Evolutionary conservation across 1,284 basidiomycete species (phyloP), one percentile per base, ranked within the genome.

Genomic region (Moniliophthora roreri): DNA sequence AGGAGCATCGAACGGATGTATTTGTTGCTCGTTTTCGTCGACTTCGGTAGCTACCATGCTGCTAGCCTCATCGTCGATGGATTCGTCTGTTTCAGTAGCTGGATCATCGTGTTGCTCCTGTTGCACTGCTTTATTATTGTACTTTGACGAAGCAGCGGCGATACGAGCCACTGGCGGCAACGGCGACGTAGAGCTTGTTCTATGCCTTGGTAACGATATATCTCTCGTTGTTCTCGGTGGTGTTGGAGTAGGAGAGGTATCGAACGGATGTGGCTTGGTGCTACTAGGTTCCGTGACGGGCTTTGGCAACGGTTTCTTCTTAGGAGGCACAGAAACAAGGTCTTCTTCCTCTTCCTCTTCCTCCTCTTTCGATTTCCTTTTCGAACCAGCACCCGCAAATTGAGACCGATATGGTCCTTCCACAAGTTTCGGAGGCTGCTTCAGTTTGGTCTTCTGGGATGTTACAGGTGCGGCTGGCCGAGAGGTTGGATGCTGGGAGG

Each of bases 1-100:
- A 15, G 28, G 26, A 10, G 39, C 41, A 36, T 51, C 34, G 18
- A 37, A 42, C 18, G 48, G 26, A 44, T 53, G 44, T 3, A 46
- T 28, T 28, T n/a, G 24, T 13, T 32, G 24, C 7, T 40, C 39
- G 16, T 23, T 28, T 7, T 46, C 24, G 24, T 46, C 44, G 16
- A 32, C 13, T 32, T 46, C 44, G 2, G 44, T 46, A 1, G 24
- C 9, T 16, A 8, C 7, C 28, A 32, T 32, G 7, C 11, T 11
- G 28, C 28, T 32, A 28, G 4, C 24, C 28, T 46, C 44, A 13
- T 46, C 44, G 16, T 26, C 9, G 8, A 28, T 13, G 13, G 15
- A 9, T 6, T 32, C 44, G 26, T 46, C 44, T 15, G 24, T 46
- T 8, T 46, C 23, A 28, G 42, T 3, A 8, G 2, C 21, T 23